Percentiles rank a stretch among this genome's conserved stretches.
Evolutionary conservation across 306 rosid genomes (phyloP).

Genomic region (Rosa rugosa): DNA sequence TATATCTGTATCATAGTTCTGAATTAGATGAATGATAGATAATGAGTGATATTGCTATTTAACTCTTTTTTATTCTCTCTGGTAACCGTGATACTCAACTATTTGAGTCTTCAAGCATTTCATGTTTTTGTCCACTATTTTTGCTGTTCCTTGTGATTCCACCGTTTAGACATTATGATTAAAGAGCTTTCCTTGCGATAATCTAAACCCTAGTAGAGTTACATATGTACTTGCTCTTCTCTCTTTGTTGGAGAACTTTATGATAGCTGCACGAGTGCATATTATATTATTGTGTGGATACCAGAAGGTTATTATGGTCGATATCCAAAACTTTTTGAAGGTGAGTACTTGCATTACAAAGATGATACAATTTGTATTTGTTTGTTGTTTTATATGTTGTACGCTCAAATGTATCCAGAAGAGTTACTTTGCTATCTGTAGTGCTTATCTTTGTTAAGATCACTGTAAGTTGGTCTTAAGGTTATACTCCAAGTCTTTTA

Average conservation of each 20-base stretch:
- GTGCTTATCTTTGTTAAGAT: background rate
- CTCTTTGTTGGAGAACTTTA: background rate
- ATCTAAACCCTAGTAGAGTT: background rate
- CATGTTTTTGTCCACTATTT: constrained; percentile 14
- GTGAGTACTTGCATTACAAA: background rate
- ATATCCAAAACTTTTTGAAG: background rate
- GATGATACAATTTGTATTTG: background rate
- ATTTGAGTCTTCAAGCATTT: constrained; percentile 16
- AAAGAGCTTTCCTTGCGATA: background rate
- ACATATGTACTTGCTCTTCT: background rate
- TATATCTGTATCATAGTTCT: constrained; percentile 51
- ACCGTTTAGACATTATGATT: background rate
- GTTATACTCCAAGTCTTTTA: background rate
- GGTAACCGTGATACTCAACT: background rate
- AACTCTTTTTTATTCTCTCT: background rate
- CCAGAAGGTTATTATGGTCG: background rate
- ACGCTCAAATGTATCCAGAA: background rate
- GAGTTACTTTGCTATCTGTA: background rate
- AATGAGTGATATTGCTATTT: constrained; percentile 24
- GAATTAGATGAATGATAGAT: constrained; percentile 48
- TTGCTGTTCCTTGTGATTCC: background rate
- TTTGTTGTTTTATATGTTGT: background rate
- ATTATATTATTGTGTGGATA: background rate
- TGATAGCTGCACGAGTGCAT: background rate
- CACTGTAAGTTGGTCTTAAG: background rate